Conservation (phyloP, 1,284 basidiomycete species). For the Heterobasidion annosum region DNA sequence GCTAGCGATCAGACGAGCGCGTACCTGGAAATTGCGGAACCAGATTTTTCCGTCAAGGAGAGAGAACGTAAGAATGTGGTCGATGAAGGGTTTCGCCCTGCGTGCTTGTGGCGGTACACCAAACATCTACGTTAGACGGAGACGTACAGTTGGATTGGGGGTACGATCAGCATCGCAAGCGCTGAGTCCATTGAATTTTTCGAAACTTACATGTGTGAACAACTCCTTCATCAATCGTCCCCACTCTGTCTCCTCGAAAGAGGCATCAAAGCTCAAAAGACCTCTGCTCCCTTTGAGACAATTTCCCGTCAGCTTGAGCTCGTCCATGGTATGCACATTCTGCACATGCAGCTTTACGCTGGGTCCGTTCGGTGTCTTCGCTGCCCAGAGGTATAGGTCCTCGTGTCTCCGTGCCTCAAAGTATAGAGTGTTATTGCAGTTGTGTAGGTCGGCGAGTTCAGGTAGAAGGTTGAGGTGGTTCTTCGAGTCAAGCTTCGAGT, state of each 20-base stretch:
- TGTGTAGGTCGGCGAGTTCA: slow-evolving; percentile 95
- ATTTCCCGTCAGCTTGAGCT: slow-evolving; percentile 99
- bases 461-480: slow-evolving; percentile 91
- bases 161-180: neutral
- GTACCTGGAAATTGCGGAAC: slow-evolving; percentile 97
- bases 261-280: slow-evolving; percentile 86
- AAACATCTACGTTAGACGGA: slow-evolving; percentile 63
- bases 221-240: slow-evolving; percentile 89
- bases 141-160: neutral
- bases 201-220: slow-evolving; percentile 78
- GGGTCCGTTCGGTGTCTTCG: slow-evolving; percentile 96
- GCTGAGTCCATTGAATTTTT: no score
- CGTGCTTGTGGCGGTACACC: slow-evolving; percentile 87
- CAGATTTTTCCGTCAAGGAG: slow-evolving; percentile 95
- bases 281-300: slow-evolving; percentile 95
- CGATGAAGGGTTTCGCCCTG: slow-evolving; percentile 94
- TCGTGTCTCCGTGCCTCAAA: slow-evolving; percentile 95
- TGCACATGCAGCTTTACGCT: slow-evolving; percentile 97
- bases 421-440: slow-evolving; percentile 97
- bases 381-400: slow-evolving; percentile 95
- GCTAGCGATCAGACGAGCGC: slow-evolving; percentile 10
- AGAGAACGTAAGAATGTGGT: slow-evolving; percentile 96
- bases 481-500: slow-evolving; percentile 96
- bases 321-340: slow-evolving; percentile 99
- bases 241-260: slow-evolving; percentile 88